Base-by-base conservation (phyloP, 2,329 filamentous ascomycete genomes). In the Scedosporium apiospermum region DNA sequence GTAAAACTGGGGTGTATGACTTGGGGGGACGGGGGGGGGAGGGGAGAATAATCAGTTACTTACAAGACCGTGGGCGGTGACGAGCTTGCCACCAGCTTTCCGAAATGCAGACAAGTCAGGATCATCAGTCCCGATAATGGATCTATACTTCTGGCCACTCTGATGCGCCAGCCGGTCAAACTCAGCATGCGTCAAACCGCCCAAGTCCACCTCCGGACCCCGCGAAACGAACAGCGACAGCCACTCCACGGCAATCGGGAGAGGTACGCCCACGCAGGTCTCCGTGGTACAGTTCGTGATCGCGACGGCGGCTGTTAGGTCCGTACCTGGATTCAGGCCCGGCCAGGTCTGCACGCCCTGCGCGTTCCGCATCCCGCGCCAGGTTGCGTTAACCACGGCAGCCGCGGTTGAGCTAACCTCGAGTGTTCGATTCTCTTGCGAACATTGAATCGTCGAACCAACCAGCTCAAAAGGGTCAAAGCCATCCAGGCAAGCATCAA, bases 31-130 rank as follows among this genome's bases (percentile, higher is more conserved):
- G n/a, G n/a, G n/a, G n/a, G n/a, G n/a, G n/a, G n/a, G n/a, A n/a
- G n/a, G n/a, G 7, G 7, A 7, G 7, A 9, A 9, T 34, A 10
- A 2, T 12, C n/a, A 21, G 21, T 6, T 6, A 42, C 57, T 59
- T 41, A 59, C 57, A 44, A 59, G 57, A n/a, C 77, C 77, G 65
- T 79, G 77, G 68, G 73, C 79, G 27, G 75, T 69, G 18, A 79
- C 21, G 2, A 79, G 61, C 68, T 79, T 79, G 34, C 74, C 74
- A 9, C 78, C 77, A 1, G 67, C 66, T 4, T 65, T 65, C 34
- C 65, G 66, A 64, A 74, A 77, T 1, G 64, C 64, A 0, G 66
- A 60, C 1, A 76, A 64, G 41, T 70, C 71, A 46, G 72, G 67
- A 57, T 73, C 67, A 12, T 66, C 65, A 5, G 72, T 69, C n/a